Evolutionary conservation across 2,329 filamentous ascomycete genomes (phyloP), one percentile per base, ranked within the genome.

Genomic region (Trichophyton schoenleinii): DNA sequence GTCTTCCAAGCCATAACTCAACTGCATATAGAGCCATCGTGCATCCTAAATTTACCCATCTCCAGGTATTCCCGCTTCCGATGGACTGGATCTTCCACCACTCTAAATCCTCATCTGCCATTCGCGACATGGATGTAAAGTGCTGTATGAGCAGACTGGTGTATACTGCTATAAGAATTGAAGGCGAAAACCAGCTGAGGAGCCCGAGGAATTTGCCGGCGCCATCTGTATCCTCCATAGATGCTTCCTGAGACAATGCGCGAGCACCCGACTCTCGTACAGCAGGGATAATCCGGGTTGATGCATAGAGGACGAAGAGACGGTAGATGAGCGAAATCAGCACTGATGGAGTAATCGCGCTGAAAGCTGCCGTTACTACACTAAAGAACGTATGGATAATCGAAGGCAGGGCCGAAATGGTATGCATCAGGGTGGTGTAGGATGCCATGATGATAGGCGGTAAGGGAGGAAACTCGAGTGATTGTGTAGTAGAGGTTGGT

Each of bases 381-480:
- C 86, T 89, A 69, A 95, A 87, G 0, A 86, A 87, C 0, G 89
- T 91, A 73, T 89, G 88, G 3, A 95, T 85, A 31, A 88, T 91
- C 2, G 83, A 87, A 2, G 90, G 92, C n/a, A 96, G 79, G 3
- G 86, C 87, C 61, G 89, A 88, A 42, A 97, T 79, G 55, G 91
- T 83, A 67, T 95, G 89, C 55, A 96, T 79, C 49, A 97, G 78
- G 0, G 92, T 96, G 28, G 91, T 92, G 75, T 96, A 97, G 5
- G 91, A 96, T 3, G 92, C 94, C 92, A 97, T 97, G 73, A 99
- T 92, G 66, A 97, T 91, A 0, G 94, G 94, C 13, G 94, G 94
- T 49, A 99, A 80, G n/a, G 94, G 94, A 44, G 94, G 94, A 64
- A 97, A 94, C 28, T 95, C 91, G 31, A 41, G 55, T 4, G 74